A percentile compares a stretch with the other conserved stretches of the same genome.
phyloP scores from a whole-genome alignment of 2,329 filamentous ascomycete species.

The Coccinonectria pachysandricola region DNA sequence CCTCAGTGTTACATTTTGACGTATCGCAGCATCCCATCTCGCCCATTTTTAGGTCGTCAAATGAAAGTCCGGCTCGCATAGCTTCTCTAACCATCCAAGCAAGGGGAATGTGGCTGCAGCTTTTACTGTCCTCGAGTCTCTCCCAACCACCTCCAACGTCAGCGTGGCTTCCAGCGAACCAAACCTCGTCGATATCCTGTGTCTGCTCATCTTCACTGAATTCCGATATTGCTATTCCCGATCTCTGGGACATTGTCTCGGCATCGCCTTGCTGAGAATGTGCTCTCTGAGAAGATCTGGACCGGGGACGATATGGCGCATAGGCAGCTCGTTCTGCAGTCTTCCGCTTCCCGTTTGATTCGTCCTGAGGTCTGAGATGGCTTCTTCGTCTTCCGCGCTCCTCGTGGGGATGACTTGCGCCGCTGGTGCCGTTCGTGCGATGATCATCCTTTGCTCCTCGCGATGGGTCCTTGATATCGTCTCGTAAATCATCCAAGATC shows the following conservation, averaged over 20 bases:
- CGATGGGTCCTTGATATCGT: conserved; percentile 6
- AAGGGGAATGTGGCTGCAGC: conserved; percentile 57
- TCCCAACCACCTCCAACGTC: conserved; percentile 74
- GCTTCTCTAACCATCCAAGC: conserved; percentile 59
- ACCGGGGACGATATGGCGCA: conserved; percentile 32
- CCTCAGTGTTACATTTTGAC: conserved; percentile 2
- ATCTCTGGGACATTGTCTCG: conserved; percentile 21
- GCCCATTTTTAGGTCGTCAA: conserved; percentile 58
- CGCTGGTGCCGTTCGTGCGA: neutral
- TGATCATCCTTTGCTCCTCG: conserved; percentile 1
- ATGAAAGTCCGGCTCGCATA: conserved; percentile 54
- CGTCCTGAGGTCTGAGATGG: conserved; percentile 9
- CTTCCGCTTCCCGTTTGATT: no score
- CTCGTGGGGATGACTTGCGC: no score
- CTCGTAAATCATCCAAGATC: conserved; percentile 12
- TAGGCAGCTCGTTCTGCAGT: no score
- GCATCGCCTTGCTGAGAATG: conserved; percentile 10
- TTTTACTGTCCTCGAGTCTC: conserved; percentile 42
- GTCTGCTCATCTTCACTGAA: conserved; percentile 34
- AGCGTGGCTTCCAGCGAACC: conserved; percentile 71
- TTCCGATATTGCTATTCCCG: conserved; percentile 18
- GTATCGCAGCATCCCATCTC: conserved; percentile 47
- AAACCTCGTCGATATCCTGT: conserved; percentile 71
- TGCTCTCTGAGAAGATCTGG: conserved; percentile 25
- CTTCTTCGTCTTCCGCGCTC: conserved; percentile 9